Percentiles rank a stretch among this genome's conserved stretches.
Conservation (phyloP, 129 eudicot species). For the Artemisia tridentata region DNA sequence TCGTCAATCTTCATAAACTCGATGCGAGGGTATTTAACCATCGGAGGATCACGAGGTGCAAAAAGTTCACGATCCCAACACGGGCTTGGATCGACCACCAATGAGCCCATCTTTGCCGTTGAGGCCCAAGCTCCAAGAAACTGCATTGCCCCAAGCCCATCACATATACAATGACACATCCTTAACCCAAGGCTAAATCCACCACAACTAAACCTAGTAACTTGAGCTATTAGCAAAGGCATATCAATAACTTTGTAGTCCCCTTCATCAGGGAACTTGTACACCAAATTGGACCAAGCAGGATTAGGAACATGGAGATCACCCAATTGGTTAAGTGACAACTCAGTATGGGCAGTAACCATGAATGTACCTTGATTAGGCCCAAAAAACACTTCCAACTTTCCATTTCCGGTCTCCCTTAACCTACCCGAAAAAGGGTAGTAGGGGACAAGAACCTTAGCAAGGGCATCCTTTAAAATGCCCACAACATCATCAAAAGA, state of each 20-base stretch:
- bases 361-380: slow-evolving; percentile 73
- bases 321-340: slow-evolving; percentile 55
- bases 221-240: slow-evolving; percentile 88
- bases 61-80: slow-evolving; percentile 85
- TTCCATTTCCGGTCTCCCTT: slow-evolving; percentile 57
- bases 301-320: slow-evolving; percentile 81
- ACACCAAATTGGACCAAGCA: slow-evolving; percentile 62
- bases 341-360: slow-evolving; percentile 65
- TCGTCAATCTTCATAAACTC: slow-evolving; percentile 76
- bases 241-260: slow-evolving; percentile 76
- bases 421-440: slow-evolving; percentile 88
- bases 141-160: slow-evolving; percentile 97
- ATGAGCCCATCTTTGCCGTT: slow-evolving; percentile 55
- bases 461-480: slow-evolving; percentile 55
- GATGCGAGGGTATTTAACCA: slow-evolving; percentile 51
- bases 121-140: slow-evolving; percentile 81
- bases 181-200: slow-evolving; percentile 95
- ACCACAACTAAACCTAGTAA: slow-evolving; percentile 76
- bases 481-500: slow-evolving; percentile 23
- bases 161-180: slow-evolving; percentile 87
- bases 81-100: slow-evolving; percentile 55
- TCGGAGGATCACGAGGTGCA: slow-evolving; percentile 67
- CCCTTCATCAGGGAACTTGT: slow-evolving; percentile 67
- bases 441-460: slow-evolving; percentile 73
- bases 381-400: slow-evolving; percentile 76